Conservation (phyloP, 768 basidiomycete species). For the Nidularia pulvinata region DNA sequence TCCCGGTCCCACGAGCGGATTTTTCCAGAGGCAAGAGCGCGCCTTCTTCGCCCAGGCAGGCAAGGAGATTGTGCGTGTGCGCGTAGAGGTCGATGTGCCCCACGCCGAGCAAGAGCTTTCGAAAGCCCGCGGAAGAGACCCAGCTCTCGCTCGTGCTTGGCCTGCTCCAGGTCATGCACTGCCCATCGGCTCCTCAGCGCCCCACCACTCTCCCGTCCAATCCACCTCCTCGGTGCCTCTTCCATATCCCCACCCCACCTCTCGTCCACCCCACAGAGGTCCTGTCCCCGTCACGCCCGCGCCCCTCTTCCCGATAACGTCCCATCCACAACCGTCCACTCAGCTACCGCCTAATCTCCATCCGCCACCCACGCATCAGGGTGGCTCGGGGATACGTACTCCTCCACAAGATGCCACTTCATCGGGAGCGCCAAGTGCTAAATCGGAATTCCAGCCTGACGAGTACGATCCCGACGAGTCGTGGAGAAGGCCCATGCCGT, state of each 20-base stretch:
- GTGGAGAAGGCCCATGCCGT: slow-evolving; percentile 74
- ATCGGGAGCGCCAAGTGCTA: slow-evolving; percentile 25
- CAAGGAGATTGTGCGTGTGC: slow-evolving; percentile 74
- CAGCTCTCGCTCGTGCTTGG: slow-evolving; percentile 20
- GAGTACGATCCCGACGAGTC: slow-evolving; percentile 67
- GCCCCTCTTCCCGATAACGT: slow-evolving; percentile 28
- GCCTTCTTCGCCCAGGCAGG: slow-evolving; percentile 82
- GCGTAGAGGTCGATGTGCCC: slow-evolving; percentile 66
- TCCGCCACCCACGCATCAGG: slow-evolving; percentile 27
- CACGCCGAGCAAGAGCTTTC: slow-evolving; percentile 27
- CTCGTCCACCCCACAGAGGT: slow-evolving; percentile 28
- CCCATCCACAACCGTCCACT: slow-evolving; percentile 21
- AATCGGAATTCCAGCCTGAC: slow-evolving; percentile 38
- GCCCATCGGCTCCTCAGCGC: slow-evolving; percentile 6
- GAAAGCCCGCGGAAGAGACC: slow-evolving; percentile 15
- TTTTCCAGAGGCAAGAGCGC: slow-evolving; percentile 75
- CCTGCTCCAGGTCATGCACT: slow-evolving; percentile 11
- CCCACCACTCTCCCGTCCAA: slow-evolving; percentile 31
- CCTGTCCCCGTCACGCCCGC: slow-evolving; percentile 27
- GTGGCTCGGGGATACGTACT: slow-evolving; percentile 39
- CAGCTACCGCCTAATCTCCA: slow-evolving; percentile 30
- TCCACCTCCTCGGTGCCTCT: slow-evolving; percentile 24
- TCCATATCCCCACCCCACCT: slow-evolving; percentile 31
- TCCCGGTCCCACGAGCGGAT: slow-evolving; percentile 68
- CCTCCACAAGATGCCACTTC: slow-evolving; percentile 42